Evolutionary conservation across 1,284 basidiomycete genomes (phyloP).

Genomic region (Phenoliferia sp.): DNA sequence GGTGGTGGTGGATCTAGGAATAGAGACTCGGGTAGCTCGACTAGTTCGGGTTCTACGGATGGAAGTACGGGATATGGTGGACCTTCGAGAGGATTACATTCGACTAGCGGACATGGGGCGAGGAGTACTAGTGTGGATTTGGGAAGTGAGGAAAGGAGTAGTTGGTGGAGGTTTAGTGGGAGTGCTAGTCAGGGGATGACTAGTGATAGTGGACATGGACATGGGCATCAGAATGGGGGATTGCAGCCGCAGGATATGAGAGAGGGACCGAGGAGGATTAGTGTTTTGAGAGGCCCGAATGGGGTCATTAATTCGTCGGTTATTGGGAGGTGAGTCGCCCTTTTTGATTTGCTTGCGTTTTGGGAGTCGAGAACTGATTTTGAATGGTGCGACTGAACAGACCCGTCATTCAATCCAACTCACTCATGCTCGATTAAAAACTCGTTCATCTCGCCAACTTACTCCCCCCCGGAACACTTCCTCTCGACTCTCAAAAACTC

Average conservation of each 20-base stretch:
- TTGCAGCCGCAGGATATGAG: constrained; percentile 3
- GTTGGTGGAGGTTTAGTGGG: constrained; percentile 27
- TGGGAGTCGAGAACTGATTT: no score
- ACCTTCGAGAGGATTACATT: not conserved
- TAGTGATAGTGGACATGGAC: no score
- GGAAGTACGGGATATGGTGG: constrained; percentile 8
- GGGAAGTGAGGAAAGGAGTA: not conserved
- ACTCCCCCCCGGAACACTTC: not conserved
- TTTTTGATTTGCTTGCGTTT: no score
- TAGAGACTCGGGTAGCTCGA: constrained; percentile 21
- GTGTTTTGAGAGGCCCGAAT: constrained; percentile 19
- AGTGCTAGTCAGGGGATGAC: not conserved
- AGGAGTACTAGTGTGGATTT: constrained; percentile 2
- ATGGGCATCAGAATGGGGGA: not conserved
- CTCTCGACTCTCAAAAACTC: not conserved
- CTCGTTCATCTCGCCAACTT: not conserved
- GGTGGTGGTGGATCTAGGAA: constrained; percentile 9
- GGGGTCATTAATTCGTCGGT: constrained; percentile 12
- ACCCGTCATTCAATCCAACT: constrained; percentile 27
- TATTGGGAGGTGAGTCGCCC: constrained; percentile 23
- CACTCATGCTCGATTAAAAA: constrained; percentile 22
- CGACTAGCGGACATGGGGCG: not conserved
- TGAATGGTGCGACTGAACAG: constrained; percentile 8
- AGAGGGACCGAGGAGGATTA: constrained; percentile 21
- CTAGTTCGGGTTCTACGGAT: constrained; percentile 1